phyloP scores from a whole-genome alignment of 805 yeast species.

The Starmera dryadoides region DNA sequence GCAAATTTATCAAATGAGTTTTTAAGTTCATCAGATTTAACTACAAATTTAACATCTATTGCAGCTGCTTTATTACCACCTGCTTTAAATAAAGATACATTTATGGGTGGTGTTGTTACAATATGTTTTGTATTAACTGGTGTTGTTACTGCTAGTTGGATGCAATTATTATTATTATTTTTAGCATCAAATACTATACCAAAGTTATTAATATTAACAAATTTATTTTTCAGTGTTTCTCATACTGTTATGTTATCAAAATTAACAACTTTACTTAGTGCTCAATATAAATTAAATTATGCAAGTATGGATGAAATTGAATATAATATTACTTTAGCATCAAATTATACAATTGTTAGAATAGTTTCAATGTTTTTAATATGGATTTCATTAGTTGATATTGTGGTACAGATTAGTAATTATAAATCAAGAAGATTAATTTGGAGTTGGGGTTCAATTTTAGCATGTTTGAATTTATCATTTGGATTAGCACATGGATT shows the following conservation, averaged over 20 bases:
- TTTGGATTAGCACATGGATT: slow-evolving; percentile 16
- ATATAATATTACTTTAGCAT: slow-evolving; percentile 27
- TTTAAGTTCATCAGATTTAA: not conserved
- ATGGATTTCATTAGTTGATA: slow-evolving; percentile 49
- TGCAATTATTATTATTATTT: slow-evolving; percentile 50
- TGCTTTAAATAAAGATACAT: slow-evolving; percentile 22
- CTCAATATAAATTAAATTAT: slow-evolving; percentile 45
- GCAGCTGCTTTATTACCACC: slow-evolving; percentile 2
- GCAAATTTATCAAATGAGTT: not conserved
- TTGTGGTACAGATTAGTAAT: slow-evolving; percentile 31
- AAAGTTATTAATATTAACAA: slow-evolving; percentile 45
- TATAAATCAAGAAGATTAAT: slow-evolving; percentile 23
- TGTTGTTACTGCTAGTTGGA: slow-evolving; percentile 60
- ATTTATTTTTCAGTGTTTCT: slow-evolving; percentile 47
- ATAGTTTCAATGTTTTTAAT: slow-evolving; percentile 36
- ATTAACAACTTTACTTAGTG: slow-evolving; percentile 36
- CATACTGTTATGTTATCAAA: slow-evolving; percentile 43
- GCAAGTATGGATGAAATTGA: slow-evolving; percentile 43
- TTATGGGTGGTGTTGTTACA: slow-evolving; percentile 30
- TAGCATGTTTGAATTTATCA: slow-evolving; percentile 23
- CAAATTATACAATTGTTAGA: slow-evolving; percentile 30
- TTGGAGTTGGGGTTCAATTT: slow-evolving; percentile 23
- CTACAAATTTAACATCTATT: not conserved
- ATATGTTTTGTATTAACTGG: slow-evolving; percentile 48
- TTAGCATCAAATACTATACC: slow-evolving; percentile 55